phyloP scores from a whole-genome alignment of 176 grass and related monocot genomes.

The Lolium perenne region DNA sequence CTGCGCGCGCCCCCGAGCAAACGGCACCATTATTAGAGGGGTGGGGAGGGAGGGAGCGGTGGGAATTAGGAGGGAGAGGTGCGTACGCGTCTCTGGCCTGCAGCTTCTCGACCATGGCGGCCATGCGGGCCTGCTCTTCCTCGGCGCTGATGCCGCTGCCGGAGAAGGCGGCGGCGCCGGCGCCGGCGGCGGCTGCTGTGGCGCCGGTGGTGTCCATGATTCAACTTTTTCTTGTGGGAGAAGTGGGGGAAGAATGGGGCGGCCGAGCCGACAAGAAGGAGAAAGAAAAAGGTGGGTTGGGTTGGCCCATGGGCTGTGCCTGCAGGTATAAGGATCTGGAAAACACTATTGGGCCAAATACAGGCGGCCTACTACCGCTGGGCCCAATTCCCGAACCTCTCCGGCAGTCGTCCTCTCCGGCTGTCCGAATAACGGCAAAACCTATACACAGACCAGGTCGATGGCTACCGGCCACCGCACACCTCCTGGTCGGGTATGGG shows the following conservation, averaged over 20 bases:
- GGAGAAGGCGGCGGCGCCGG: background rate
- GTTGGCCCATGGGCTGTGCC: background rate
- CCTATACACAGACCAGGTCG: no score
- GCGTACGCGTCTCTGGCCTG: constrained; percentile 55
- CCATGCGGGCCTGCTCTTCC: constrained; percentile 43
- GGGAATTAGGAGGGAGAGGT: background rate
- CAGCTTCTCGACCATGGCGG: constrained; percentile 43
- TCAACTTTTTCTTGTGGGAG: constrained; percentile 46
- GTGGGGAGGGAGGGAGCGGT: background rate
- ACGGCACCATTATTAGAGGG: background rate
- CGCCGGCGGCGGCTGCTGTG: background rate
- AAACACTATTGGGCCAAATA: no score
- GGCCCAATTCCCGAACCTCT: no score
- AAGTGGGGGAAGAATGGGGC: no score
- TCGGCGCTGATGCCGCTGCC: constrained; percentile 18
- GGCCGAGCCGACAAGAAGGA: background rate
- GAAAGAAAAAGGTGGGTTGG: background rate
- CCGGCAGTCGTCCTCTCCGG: no score
- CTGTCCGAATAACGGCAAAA: no score
- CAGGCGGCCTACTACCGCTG: no score
- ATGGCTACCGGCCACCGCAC: no score
- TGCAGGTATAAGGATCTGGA: background rate
- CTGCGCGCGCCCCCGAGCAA: background rate
- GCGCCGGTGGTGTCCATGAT: constrained; percentile 30
- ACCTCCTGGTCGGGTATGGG: no score